Base-by-base conservation (phyloP, 768 basidiomycete genomes). In the Suillus subalutaceus region DNA sequence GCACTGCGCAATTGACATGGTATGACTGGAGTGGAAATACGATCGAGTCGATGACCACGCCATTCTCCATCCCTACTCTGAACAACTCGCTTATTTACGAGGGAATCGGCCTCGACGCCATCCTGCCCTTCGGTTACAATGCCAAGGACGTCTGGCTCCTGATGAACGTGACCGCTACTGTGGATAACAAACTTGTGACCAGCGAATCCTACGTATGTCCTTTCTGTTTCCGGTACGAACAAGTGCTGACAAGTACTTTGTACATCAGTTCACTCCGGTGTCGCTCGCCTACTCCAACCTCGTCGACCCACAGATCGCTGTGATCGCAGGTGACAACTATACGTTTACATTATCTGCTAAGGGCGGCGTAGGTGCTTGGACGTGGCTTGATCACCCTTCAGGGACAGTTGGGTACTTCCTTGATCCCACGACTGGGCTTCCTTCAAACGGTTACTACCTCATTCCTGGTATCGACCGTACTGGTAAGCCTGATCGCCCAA, bases 311-410 rank as follows among this genome's bases (percentile, higher is more conserved):
- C n/a, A 79, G 66, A 84, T 88, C 53, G 66, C 72, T 0, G 64
- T 86, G 7, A 77, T 71, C 0, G 63, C 72, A 12, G 66, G 69
- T 1, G 60, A 71, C 6, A 72, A 83, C 66, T 70, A 83, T 62
- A 83, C 80, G 0, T 87, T 88, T 71, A 83, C 81, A 2, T 72
- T 88, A 6, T 85, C 85, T 4, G 86, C 86, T 2, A 73, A 74
- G 53, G 83, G 84, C 15, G 87, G 86, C 1, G 86, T 88, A 6
- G 86, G 83, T 0, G 77, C 82, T 0, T 88, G 85, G 83, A 83
- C 86, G 6, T 88, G 86, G 86, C 75, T 88, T 1, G 87, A 88
- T 63, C 86, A 88, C 72, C 86, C 86, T 0, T 74, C 78, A 0
- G 84, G 84, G 20, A 87, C 85, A 0, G 76, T 87, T 1, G 87